phyloP scores from a whole-genome alignment of 202 grass and related monocot genomes.

The Saccharum hybrid region DNA sequence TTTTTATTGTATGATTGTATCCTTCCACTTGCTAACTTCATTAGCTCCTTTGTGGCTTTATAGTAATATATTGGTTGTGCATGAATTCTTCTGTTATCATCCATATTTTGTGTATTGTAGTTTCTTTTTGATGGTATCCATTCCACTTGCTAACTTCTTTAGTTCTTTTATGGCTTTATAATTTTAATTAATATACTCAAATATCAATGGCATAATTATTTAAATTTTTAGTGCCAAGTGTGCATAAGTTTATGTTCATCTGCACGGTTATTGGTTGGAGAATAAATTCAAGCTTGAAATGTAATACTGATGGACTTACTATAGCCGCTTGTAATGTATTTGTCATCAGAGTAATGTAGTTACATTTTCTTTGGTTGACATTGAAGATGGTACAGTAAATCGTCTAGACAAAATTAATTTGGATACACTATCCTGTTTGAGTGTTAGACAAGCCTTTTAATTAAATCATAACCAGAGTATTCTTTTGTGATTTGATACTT shows the following conservation, averaged over 20 bases:
- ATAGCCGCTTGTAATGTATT: not conserved
- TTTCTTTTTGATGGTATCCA: not conserved
- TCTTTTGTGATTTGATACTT: conserved; percentile 11
- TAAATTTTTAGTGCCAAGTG: not conserved
- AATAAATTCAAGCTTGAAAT: conserved; percentile 1
- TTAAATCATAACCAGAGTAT: not conserved
- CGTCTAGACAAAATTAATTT: not conserved
- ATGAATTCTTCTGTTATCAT: not conserved
- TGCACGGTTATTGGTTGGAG: not conserved
- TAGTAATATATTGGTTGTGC: not conserved
- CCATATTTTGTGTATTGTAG: not conserved
- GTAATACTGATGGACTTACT: not conserved
- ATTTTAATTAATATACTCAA: not conserved
- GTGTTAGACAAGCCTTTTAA: not conserved
- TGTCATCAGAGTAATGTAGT: not conserved
- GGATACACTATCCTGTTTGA: not conserved
- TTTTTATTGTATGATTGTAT: conserved; percentile 23
- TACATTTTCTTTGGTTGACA: not conserved
- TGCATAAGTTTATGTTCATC: conserved; percentile 15
- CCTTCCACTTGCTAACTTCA: not conserved
- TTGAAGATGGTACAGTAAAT: not conserved
- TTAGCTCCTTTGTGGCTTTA: conserved; percentile 7
- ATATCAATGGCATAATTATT: conserved; percentile 10
- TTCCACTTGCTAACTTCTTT: not conserved
- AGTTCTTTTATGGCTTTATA: conserved; percentile 25